Evolutionary conservation across 169 alveolate genomes (phyloP), one percentile per base, ranked within the genome.

Genomic region (Plasmodium inui): DNA sequence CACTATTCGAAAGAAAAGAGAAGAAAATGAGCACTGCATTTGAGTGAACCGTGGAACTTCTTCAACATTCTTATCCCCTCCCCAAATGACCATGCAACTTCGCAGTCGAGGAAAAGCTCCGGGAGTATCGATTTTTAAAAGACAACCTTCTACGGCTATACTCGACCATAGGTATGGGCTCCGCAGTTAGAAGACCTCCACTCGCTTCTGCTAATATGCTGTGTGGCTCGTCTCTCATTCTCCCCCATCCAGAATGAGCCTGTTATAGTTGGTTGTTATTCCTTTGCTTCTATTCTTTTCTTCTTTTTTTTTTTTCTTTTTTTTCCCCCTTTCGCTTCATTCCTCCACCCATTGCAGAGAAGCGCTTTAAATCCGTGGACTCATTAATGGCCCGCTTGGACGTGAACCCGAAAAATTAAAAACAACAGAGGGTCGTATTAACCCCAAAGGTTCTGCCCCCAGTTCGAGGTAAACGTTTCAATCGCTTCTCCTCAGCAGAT

Each of bases 101-200:
- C 12, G 41, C 46, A 85, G 93, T 85, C 26, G 79, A 37, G 46
- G 82, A n/a, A 19, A 85, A 85, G 44, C 55, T 85, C 41, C 70
- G 22, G 26, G 85, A 85, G 44, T 85, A 85, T 78, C 46, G 26
- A 85, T 22, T 74, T 28, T 37, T 85, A 78, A 85, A 73, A 53
- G 79, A 2, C n/a, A 85, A 55, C 81, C 70, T 85, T 30, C 39
- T 74, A 12, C 84, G 76, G 41, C 41, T 85, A 28, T 55, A 44
- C 73, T 46, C 85, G 46, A 85, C 46, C n/a, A 85, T 85, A 85
- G 93, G 93, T 85, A 50, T 28, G 71, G 37, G 32, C 32, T 3
- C 30, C 7, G 30, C 12, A 19, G 30, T 3, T 19, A 34, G 30
- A 30, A 39, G 22, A 30, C 39, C 76, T n/a, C 12, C 7, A 22